These are phyloP conservation scores for Aureobasidium mangrovei DNA, from an alignment of 2,329 filamentous ascomycete species.

Conservation along the genomic window DNA sequence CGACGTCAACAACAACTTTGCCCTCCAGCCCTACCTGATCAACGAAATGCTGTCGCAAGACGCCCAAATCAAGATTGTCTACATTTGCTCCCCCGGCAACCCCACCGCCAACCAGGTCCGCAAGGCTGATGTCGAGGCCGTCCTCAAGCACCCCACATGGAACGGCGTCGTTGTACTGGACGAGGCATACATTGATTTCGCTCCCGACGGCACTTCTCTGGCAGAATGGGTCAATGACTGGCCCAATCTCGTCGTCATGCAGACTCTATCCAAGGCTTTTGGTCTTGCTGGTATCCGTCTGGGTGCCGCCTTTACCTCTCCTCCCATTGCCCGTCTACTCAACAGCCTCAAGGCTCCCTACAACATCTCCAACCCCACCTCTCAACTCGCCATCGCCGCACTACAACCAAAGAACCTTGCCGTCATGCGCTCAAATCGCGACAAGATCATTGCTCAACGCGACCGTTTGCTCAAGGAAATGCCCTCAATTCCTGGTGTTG, in stretches of 20 bases:
- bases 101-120: conserved; percentile 73
- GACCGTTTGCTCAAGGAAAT: conserved; percentile 66
- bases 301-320: conserved; percentile 72
- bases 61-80: conserved; percentile 71
- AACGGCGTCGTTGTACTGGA: conserved; percentile 91
- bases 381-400: conserved; percentile 66
- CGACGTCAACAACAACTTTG: conserved; percentile 61
- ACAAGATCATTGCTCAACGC: conserved; percentile 65
- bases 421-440: conserved; percentile 62
- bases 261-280: conserved; percentile 97
- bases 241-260: conserved; percentile 95
- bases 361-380: conserved; percentile 85
- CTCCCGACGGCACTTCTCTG: conserved; percentile 66
- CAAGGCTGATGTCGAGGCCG: conserved; percentile 61
- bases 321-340: conserved; percentile 66
- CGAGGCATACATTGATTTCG: conserved; percentile 96
- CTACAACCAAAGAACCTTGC: conserved; percentile 58
- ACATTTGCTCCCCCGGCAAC: conserved; percentile 92
- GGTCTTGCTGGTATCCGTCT: conserved; percentile 89
- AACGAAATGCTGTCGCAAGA: conserved; percentile 55
- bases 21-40: conserved; percentile 63
- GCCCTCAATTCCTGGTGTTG: conserved; percentile 67
- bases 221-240: conserved; percentile 88
- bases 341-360: conserved; percentile 96
- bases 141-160: conserved; percentile 84